phyloP scores from a whole-genome alignment of 2,329 filamentous ascomycete species.

The Furcasterigmium furcatum region DNA sequence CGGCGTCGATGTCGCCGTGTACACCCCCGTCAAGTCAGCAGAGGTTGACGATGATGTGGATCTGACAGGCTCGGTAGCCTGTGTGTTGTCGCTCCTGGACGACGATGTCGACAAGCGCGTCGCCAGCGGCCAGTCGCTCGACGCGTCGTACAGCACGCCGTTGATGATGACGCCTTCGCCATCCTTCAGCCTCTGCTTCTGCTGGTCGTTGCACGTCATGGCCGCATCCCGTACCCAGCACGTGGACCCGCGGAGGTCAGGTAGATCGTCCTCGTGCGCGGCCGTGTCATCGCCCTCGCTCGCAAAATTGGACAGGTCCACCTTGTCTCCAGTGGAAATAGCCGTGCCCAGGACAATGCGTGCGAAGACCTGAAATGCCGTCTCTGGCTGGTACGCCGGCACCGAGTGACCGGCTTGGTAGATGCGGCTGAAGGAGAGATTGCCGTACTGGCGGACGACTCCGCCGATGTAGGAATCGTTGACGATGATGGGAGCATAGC shows the following conservation, averaged over 20 bases:
- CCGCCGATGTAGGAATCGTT: constrained; percentile 68
- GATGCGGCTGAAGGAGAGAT: constrained; percentile 65
- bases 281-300: constrained; percentile 57
- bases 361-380: constrained; percentile 56
- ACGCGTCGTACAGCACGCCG: constrained; percentile 48
- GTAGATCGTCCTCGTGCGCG: constrained; percentile 51
- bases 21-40: constrained; percentile 1
- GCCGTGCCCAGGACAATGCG: constrained; percentile 55
- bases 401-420: constrained; percentile 66
- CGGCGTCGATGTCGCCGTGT: constrained; percentile 3
- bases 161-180: constrained; percentile 56
- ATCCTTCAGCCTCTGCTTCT: constrained; percentile 41
- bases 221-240: constrained; percentile 57
- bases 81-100: constrained; percentile 6
- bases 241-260: constrained; percentile 42
- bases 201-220: constrained; percentile 49
- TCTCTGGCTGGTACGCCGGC: constrained; percentile 58
- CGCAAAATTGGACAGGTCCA: constrained; percentile 49
- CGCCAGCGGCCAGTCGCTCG: constrained; percentile 37
- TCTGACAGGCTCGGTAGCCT: background rate
- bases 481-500: constrained; percentile 69
- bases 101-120: constrained; percentile 18
- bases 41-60: background rate
- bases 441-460: constrained; percentile 72
- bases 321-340: constrained; percentile 49